phyloP scores from a whole-genome alignment of 768 basidiomycete species.

The Mycena amicta region DNA sequence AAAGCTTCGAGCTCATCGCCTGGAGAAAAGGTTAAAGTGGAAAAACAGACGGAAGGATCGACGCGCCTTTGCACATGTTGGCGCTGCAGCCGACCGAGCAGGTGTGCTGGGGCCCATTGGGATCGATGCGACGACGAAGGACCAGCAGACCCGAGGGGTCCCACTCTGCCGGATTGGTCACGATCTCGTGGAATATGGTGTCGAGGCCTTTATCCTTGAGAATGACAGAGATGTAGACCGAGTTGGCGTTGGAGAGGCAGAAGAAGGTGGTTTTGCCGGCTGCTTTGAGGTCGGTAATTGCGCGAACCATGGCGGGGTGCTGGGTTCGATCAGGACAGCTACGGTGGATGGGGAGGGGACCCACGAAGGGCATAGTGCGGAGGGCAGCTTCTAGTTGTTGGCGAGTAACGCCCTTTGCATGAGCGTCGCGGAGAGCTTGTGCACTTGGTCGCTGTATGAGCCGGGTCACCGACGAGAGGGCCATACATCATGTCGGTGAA shows the following conservation, averaged over 20 bases:
- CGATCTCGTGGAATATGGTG: conserved; percentile 76
- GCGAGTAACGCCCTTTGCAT: conserved; percentile 66
- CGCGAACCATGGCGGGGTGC: conserved; percentile 97
- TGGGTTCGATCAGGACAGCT: conserved; percentile 33
- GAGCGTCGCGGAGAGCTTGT: conserved; percentile 70
- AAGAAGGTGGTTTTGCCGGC: conserved; percentile 75
- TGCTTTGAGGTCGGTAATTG: conserved; percentile 75
- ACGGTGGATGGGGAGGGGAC: conserved; percentile 26
- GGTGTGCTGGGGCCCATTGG: conserved; percentile 73
- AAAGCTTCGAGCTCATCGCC: conserved; percentile 93
- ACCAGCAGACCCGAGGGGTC: conserved; percentile 68
- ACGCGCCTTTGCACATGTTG: conserved; percentile 96
- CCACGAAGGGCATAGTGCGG: conserved; percentile 82
- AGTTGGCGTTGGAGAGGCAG: conserved; percentile 93
- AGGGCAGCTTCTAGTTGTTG: conserved; percentile 80
- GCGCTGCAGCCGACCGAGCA: conserved; percentile 89
- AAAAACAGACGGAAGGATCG: neutral
- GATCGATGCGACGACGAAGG: conserved; percentile 75
- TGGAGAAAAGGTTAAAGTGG: conserved; percentile 27
- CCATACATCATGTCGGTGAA: conserved; percentile 96
- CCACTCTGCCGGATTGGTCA: conserved; percentile 94
- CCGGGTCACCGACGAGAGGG: neutral
- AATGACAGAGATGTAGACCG: conserved; percentile 88
- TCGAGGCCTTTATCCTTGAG: conserved; percentile 80
- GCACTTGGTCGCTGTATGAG: conserved; percentile 45